phyloP scores from a whole-genome alignment of 305 asterid genomes.

The Ilex paraguariensis region DNA sequence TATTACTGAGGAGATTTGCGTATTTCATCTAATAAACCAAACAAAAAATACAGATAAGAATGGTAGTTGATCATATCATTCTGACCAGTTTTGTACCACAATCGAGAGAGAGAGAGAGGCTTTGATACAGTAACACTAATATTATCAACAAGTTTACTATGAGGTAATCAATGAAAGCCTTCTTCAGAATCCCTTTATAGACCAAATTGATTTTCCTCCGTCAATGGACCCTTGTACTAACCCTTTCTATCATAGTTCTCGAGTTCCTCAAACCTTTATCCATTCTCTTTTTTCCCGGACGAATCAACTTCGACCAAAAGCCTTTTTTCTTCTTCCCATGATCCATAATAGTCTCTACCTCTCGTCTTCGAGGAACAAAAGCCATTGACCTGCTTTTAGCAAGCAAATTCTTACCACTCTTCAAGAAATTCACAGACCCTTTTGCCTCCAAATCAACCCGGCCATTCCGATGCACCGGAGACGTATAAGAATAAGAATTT shows the following conservation, averaged over 20 bases:
- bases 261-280: slow-evolving; percentile 33
- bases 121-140: too few relatives aligned
- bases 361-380: slow-evolving; percentile 21
- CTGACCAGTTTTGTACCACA: too few relatives aligned
- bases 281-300: slow-evolving; percentile 16
- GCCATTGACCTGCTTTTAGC: slow-evolving; percentile 60
- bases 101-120: too few relatives aligned
- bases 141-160: too few relatives aligned
- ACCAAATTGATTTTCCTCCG: not conserved
- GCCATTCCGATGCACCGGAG: slow-evolving; percentile 29
- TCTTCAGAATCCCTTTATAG: not conserved
- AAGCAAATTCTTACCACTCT: slow-evolving; percentile 24
- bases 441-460: slow-evolving; percentile 7
- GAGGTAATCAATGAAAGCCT: not conserved
- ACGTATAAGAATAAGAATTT: slow-evolving; percentile 37
- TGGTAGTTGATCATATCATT: too few relatives aligned
- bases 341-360: not conserved
- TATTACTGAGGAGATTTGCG: too few relatives aligned
- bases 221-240: not conserved
- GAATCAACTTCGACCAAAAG: slow-evolving; percentile 56
- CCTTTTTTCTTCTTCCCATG: slow-evolving; percentile 25
- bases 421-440: slow-evolving; percentile 16
- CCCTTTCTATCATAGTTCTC: slow-evolving; percentile 40
- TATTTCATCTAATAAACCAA: too few relatives aligned
- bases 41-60: too few relatives aligned